phyloP scores from a whole-genome alignment of 176 grass and related monocot species.

The Lolium perenne region DNA sequence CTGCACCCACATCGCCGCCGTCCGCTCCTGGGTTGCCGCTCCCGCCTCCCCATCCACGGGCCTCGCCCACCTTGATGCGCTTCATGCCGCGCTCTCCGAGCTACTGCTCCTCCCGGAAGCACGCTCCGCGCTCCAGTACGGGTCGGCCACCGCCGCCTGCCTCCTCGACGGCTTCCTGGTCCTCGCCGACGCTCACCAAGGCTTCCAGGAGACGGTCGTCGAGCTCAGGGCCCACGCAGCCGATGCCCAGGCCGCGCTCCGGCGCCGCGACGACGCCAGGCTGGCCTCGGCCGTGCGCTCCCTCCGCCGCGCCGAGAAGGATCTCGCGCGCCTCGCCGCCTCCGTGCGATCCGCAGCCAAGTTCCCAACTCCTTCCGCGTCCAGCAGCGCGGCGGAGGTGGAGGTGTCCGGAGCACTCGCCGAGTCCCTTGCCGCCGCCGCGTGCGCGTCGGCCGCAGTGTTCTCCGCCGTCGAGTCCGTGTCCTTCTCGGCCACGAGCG shows the following conservation, averaged over 20 bases:
- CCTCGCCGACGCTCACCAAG: slow-evolving; percentile 68
- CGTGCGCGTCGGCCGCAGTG: slow-evolving; percentile 34
- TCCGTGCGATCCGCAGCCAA: slow-evolving; percentile 33
- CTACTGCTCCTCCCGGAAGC: slow-evolving; percentile 56
- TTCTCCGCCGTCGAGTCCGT: slow-evolving; percentile 29
- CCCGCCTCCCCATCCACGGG: not conserved
- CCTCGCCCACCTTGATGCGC: slow-evolving; percentile 46
- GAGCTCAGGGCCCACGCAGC: slow-evolving; percentile 43
- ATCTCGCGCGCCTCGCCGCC: not conserved
- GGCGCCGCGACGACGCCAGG: slow-evolving; percentile 36
- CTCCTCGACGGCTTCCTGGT: slow-evolving; percentile 66
- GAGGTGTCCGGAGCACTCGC: slow-evolving; percentile 49
- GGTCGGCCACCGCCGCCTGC: slow-evolving; percentile 3
- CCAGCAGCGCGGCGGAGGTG: slow-evolving; percentile 12
- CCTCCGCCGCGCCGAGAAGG: not conserved
- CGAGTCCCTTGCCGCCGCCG: slow-evolving; percentile 39
- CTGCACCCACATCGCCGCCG: slow-evolving; percentile 33
- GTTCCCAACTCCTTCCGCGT: not conserved
- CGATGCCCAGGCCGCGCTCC: slow-evolving; percentile 59
- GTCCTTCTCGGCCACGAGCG: slow-evolving; percentile 21
- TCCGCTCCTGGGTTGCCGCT: slow-evolving; percentile 28
- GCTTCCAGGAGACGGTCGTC: slow-evolving; percentile 49
- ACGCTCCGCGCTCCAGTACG: not conserved
- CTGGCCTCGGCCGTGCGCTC: slow-evolving; percentile 46
- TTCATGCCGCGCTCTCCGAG: slow-evolving; percentile 55